Evolutionary conservation across 495 filamentous ascomycete species (phyloP).

Genomic region (Achaetomiella virescens): DNA sequence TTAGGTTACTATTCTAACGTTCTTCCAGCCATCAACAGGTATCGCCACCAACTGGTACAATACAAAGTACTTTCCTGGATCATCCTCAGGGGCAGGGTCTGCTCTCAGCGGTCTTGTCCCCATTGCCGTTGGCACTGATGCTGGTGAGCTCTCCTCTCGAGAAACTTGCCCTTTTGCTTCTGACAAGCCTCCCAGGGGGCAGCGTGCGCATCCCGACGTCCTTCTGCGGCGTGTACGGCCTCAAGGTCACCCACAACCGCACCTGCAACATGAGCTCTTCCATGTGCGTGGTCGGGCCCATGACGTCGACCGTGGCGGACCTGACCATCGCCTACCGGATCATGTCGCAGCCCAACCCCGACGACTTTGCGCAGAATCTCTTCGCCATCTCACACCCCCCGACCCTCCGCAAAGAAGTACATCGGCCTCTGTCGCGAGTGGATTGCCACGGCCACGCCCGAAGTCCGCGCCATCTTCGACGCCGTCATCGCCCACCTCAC

Average conservation of each 20-base stretch:
- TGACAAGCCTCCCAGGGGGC: constrained; percentile 46
- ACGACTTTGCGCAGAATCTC: constrained; percentile 32
- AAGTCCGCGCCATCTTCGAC: constrained; percentile 56
- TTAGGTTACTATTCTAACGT: constrained; percentile 22
- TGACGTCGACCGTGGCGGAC: constrained; percentile 71
- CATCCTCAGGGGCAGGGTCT: constrained; percentile 78
- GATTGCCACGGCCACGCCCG: constrained; percentile 60
- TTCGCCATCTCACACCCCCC: constrained; percentile 41
- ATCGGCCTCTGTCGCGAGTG: constrained; percentile 73
- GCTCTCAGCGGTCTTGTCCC: constrained; percentile 73
- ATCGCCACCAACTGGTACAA: constrained; percentile 85
- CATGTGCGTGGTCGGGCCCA: constrained; percentile 66
- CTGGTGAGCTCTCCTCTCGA: constrained; percentile 36
- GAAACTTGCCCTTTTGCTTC: background rate
- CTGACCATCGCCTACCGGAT: constrained; percentile 75
- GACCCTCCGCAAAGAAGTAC: constrained; percentile 35
- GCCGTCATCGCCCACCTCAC: constrained; percentile 56
- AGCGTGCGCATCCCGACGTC: constrained; percentile 74
- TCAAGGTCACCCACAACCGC: constrained; percentile 80
- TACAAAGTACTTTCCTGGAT: constrained; percentile 73
- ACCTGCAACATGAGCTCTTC: constrained; percentile 51
- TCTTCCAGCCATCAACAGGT: constrained; percentile 62
- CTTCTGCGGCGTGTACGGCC: constrained; percentile 82
- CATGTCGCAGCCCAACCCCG: constrained; percentile 63
- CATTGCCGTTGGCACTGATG: constrained; percentile 78